A percentile compares a stretch with the other conserved stretches of the same genome.
phyloP scores from a whole-genome alignment of 1,284 basidiomycete genomes.

The Ganoderma sinense region DNA sequence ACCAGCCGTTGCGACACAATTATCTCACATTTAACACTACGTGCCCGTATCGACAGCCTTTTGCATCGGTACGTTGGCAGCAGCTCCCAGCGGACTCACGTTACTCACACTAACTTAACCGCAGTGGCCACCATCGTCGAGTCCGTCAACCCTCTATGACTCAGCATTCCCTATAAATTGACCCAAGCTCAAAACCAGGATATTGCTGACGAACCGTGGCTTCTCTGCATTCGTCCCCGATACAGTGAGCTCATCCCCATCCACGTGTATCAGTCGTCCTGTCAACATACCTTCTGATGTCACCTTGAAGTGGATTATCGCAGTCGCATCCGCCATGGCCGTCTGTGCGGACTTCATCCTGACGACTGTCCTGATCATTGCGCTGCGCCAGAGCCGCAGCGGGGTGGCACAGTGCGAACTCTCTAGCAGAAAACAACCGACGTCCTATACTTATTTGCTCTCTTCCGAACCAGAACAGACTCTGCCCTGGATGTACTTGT shows the following conservation, averaged over 20 bases:
- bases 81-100: not conserved
- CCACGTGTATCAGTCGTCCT: not conserved
- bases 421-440: not conserved
- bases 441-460: not conserved
- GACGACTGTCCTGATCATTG: conserved; percentile 1
- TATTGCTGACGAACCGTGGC: not conserved
- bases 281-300: not conserved
- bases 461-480: not conserved
- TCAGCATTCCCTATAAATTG: not conserved
- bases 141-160: not conserved
- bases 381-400: not conserved
- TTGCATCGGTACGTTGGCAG: not conserved
- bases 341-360: not conserved
- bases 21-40: not conserved
- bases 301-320: not conserved
- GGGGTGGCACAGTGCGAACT: not conserved
- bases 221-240: not conserved
- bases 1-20: not conserved
- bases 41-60: not conserved
- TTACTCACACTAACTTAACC: not conserved
- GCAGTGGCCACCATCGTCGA: not conserved
- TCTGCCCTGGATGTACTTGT: not conserved
- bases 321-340: not conserved
- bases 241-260: not conserved
- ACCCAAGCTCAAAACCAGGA: not conserved